phyloP scores from a whole-genome alignment of 2,329 filamentous ascomycete genomes.

The Hypoxylon sp. region DNA sequence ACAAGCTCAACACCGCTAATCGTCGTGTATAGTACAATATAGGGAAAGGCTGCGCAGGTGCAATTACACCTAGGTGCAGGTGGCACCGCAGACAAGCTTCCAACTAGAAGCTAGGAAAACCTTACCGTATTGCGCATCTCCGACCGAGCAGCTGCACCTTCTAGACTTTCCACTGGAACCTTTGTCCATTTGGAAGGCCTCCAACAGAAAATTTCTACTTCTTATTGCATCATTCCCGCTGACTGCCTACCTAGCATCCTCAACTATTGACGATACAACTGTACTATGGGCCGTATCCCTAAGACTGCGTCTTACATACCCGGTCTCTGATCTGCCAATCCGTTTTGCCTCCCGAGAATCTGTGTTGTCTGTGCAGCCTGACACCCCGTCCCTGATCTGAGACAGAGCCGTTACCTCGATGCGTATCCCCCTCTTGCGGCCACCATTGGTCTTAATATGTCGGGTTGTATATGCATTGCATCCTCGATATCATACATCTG shows the following conservation, averaged over 20 bases:
- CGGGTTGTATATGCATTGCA: constrained; percentile 6
- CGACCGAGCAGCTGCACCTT: constrained; percentile 10
- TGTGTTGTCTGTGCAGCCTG: constrained; percentile 19
- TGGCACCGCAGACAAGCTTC: constrained; percentile 32
- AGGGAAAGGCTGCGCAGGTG: neutral
- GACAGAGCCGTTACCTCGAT: constrained; percentile 40
- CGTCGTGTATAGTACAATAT: constrained; percentile 10
- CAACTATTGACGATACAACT: constrained; percentile 16
- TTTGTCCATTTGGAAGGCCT: constrained; percentile 10
- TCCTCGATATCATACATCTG: constrained; percentile 9
- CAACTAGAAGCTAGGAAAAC: constrained; percentile 8
- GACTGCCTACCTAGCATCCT: constrained; percentile 11
- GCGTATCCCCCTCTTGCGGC: constrained; percentile 16
- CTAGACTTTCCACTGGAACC: neutral
- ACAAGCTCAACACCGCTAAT: neutral
- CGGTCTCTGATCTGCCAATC: constrained; percentile 43
- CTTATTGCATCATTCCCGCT: constrained; percentile 24
- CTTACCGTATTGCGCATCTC: constrained; percentile 23
- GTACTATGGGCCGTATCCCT: constrained; percentile 17
- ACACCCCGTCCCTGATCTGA: constrained; percentile 32
- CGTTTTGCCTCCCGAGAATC: constrained; percentile 42
- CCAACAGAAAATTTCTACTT: constrained; percentile 4
- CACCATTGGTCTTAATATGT: constrained; percentile 12
- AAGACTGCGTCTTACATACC: constrained; percentile 30
- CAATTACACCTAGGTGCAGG: constrained; percentile 29